These are phyloP conservation scores for Claviceps maximensis DNA, from an alignment of 2,329 filamentous ascomycete genomes.

Conservation along the genomic window DNA sequence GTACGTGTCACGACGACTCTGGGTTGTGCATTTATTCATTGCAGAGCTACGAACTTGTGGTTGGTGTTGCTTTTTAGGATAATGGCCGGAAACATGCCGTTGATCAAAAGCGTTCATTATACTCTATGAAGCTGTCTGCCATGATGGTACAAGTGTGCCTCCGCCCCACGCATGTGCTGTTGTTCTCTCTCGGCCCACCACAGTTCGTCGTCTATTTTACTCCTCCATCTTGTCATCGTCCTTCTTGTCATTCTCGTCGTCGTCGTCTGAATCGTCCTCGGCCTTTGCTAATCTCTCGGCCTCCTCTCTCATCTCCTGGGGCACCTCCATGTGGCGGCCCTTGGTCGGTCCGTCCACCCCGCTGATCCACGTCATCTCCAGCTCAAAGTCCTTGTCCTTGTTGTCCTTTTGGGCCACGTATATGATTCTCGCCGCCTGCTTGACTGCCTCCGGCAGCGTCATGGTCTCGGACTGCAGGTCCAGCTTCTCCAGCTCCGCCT, in stretches of 20 bases:
- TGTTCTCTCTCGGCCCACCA: background rate
- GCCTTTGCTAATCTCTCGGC: constrained; percentile 88
- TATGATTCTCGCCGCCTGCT: constrained; percentile 94
- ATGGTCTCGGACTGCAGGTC: constrained; percentile 68
- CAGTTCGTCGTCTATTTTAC: constrained; percentile 29
- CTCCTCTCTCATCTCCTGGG: constrained; percentile 79
- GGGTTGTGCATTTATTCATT: no score
- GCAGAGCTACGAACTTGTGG: no score
- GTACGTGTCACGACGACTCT: no score
- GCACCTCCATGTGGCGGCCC: constrained; percentile 85
- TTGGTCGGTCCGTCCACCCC: constrained; percentile 73
- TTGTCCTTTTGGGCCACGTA: constrained; percentile 96
- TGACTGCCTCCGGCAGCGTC: constrained; percentile 75
- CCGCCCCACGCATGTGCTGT: constrained; percentile 4
- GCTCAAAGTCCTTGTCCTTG: constrained; percentile 99
- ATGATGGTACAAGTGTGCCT: constrained; percentile 22
- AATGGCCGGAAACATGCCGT: no score
- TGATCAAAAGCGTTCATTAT: constrained; percentile 17
- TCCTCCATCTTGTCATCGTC: constrained; percentile 81
- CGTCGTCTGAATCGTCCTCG: constrained; percentile 74
- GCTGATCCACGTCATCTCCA: constrained; percentile 99
- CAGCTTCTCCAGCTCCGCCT: constrained; percentile 96
- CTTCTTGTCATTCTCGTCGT: constrained; percentile 54
- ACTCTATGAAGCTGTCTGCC: constrained; percentile 20
- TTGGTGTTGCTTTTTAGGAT: no score